Conservation (phyloP, 1,284 basidiomycete species). For the Apiotrichum brassicae region DNA sequence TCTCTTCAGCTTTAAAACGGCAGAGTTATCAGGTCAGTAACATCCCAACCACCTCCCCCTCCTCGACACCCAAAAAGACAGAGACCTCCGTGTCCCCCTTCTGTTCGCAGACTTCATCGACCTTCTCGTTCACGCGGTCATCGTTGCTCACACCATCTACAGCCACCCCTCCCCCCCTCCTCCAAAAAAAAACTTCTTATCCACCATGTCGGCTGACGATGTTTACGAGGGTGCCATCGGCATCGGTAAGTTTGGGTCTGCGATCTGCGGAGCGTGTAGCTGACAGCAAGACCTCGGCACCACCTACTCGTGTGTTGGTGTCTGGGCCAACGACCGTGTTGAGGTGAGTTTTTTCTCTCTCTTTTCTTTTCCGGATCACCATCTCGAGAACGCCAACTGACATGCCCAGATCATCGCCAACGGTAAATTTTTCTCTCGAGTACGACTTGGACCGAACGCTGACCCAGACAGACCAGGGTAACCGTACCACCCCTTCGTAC, state of each 20-base stretch:
- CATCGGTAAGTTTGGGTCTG: slow-evolving; percentile 65
- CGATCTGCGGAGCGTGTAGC: background rate
- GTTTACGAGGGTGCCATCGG: slow-evolving; percentile 93
- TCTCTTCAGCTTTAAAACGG: slow-evolving; percentile 20
- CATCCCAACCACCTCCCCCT: too few relatives aligned
- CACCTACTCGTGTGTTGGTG: slow-evolving; percentile 68
- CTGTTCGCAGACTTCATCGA: background rate
- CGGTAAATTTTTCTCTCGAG: slow-evolving; percentile 43
- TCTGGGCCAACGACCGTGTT: slow-evolving; percentile 97
- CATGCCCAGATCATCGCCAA: slow-evolving; percentile 80
- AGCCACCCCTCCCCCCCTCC: slow-evolving; percentile 7
- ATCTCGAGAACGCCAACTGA: too few relatives aligned
- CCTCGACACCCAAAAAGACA: too few relatives aligned
- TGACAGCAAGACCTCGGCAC: slow-evolving; percentile 46
- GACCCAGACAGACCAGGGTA: slow-evolving; percentile 69
- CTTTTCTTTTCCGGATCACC: background rate
- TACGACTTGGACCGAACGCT: background rate
- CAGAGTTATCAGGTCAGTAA: slow-evolving; percentile 16
- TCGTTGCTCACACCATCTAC: background rate
- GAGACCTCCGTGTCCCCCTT: too few relatives aligned
- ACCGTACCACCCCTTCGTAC: slow-evolving; percentile 98
- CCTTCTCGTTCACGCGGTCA: background rate
- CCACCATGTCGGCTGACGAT: slow-evolving; percentile 78
- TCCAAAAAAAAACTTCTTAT: slow-evolving; percentile 12
- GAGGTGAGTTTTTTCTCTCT: slow-evolving; percentile 40